Conservation (phyloP, 2,329 filamentous ascomycete species). For the Pseudogymnoascus sp. region DNA sequence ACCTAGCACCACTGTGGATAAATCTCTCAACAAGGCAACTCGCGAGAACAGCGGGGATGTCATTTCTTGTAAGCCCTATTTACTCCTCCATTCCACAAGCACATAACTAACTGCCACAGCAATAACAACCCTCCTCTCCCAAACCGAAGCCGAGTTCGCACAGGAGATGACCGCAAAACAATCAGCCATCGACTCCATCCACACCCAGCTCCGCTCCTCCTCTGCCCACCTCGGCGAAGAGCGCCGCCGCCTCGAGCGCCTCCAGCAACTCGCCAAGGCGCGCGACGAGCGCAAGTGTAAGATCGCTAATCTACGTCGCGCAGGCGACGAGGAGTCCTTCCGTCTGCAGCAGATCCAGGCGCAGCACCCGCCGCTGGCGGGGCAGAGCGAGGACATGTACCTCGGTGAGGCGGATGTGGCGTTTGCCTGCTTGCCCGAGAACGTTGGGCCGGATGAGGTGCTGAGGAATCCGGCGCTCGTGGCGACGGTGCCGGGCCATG, state of each 20-base stretch:
- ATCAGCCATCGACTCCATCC: constrained; percentile 70
- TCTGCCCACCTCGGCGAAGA: constrained; percentile 72
- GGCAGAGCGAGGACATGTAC: constrained; percentile 40
- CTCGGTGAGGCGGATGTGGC: constrained; percentile 29
- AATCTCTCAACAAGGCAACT: constrained; percentile 42
- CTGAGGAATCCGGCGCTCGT: constrained; percentile 15
- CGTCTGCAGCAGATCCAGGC: constrained; percentile 41
- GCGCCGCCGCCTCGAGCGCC: constrained; percentile 60
- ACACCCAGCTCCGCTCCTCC: constrained; percentile 70
- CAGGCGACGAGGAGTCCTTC: constrained; percentile 60
- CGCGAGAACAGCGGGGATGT: constrained; percentile 73
- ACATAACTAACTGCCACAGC: constrained; percentile 43
- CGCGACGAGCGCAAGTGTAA: constrained; percentile 58
- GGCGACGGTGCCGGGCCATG: constrained; percentile 44
- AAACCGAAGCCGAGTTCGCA: constrained; percentile 72
- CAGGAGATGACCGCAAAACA: constrained; percentile 78
- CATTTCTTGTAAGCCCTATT: constrained; percentile 55
- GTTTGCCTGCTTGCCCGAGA: constrained; percentile 11
- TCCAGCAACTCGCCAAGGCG: constrained; percentile 57
- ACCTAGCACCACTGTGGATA: constrained; percentile 23
- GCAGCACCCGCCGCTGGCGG: constrained; percentile 27
- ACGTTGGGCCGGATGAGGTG: constrained; percentile 14
- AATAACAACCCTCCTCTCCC: constrained; percentile 72
- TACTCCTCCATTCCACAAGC: not conserved
- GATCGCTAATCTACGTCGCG: constrained; percentile 68